A percentile compares a stretch with the other conserved stretches of the same genome.
Conservation (phyloP, 2,329 filamentous ascomycete species). For the Penicillium occitanis region DNA sequence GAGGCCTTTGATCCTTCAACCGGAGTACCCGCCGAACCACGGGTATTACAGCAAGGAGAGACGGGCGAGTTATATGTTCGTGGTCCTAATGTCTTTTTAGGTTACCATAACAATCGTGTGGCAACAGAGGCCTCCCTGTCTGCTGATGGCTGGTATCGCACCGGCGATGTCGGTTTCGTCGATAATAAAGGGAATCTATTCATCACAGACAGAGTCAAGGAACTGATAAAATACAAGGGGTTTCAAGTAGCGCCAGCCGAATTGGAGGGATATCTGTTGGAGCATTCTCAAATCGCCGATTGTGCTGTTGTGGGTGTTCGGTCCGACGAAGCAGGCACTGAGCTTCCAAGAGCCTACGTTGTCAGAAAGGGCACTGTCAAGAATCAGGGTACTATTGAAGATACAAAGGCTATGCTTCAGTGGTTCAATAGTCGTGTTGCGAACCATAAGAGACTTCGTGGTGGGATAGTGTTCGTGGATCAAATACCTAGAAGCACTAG, state of each 20-base stretch:
- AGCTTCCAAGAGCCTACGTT: slow-evolving; percentile 43
- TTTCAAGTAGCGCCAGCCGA: slow-evolving; percentile 45
- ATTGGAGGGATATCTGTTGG: slow-evolving; percentile 39
- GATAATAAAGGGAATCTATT: slow-evolving; percentile 34
- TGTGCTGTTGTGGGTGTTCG: slow-evolving; percentile 34
- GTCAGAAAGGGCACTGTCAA: slow-evolving; percentile 20
- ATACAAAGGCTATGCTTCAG: background rate
- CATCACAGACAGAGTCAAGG: slow-evolving; percentile 44
- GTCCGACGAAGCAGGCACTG: slow-evolving; percentile 34
- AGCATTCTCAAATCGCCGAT: slow-evolving; percentile 40
- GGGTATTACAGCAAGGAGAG: slow-evolving; percentile 34
- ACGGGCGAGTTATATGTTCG: slow-evolving; percentile 47
- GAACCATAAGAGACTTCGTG: slow-evolving; percentile 40
- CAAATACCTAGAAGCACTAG: background rate
- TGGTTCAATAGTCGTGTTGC: slow-evolving; percentile 25
- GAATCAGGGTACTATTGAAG: background rate
- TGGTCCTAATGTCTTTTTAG: slow-evolving; percentile 46
- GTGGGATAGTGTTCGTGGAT: slow-evolving; percentile 6
- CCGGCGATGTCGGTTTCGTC: slow-evolving; percentile 47
- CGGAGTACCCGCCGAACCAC: slow-evolving; percentile 30
- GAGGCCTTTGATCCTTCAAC: background rate
- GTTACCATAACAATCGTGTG: slow-evolving; percentile 45
- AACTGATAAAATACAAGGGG: slow-evolving; percentile 47
- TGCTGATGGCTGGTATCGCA: slow-evolving; percentile 46
- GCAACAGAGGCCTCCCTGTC: slow-evolving; percentile 42